phyloP scores from a whole-genome alignment of 169 alveolate genomes.

The Amoebophrya sp. region DNA sequence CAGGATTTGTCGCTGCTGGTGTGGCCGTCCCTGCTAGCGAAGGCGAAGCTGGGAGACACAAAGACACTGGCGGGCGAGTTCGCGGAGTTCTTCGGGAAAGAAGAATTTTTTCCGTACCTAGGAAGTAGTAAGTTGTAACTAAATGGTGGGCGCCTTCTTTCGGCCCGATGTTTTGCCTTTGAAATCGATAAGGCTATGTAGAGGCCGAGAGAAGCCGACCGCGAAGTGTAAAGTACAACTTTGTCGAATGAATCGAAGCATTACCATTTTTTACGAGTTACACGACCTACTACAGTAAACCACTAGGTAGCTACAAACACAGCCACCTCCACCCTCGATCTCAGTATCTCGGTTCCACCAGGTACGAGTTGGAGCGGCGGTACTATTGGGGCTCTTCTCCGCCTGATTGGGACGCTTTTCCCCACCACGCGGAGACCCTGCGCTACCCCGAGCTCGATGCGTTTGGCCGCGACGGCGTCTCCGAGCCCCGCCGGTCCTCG shows the following conservation, averaged over 20 bases:
- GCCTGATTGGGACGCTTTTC: background rate
- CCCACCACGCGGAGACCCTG: background rate
- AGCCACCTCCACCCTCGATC: too few species aligned
- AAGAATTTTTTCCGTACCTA: background rate
- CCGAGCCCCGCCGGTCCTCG: background rate
- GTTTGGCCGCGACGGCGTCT: background rate
- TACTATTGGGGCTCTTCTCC: background rate
- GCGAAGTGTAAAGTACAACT: too few species aligned
- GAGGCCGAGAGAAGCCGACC: too few species aligned
- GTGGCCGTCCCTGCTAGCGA: background rate
- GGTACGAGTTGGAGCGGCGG: background rate
- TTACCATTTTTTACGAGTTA: too few species aligned
- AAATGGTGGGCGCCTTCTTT: too few species aligned
- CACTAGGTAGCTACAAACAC: too few species aligned
- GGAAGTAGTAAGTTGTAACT: too few species aligned
- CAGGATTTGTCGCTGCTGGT: background rate
- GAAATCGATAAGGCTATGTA: too few species aligned
- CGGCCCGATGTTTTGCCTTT: too few species aligned
- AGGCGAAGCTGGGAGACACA: background rate
- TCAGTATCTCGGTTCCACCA: too few species aligned
- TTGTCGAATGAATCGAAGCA: too few species aligned
- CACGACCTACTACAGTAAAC: too few species aligned
- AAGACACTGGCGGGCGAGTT: background rate
- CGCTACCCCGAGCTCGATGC: background rate
- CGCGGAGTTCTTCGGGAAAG: background rate